Conservation (phyloP, 2,329 filamentous ascomycete species). For the Beauveria caledonica region DNA sequence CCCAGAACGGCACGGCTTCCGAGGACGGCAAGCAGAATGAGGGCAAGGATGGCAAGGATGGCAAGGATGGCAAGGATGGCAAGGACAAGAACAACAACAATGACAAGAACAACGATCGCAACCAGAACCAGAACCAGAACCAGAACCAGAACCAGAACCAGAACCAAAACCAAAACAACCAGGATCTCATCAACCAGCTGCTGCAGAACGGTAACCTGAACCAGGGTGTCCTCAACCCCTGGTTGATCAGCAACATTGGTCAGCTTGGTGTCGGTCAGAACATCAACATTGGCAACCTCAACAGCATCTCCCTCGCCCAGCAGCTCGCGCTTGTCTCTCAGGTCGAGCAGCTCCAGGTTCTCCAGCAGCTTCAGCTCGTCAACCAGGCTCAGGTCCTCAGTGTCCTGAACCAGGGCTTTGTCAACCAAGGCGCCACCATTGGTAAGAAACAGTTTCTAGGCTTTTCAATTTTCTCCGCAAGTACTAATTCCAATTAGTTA, state of each 20-base stretch:
- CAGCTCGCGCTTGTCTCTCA: conserved; percentile 20
- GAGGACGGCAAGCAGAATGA: conserved; percentile 1
- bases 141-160: conserved; percentile 11
- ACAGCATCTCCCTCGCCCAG: conserved; percentile 21
- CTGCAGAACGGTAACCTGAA: conserved; percentile 13
- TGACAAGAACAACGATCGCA: conserved; percentile 1
- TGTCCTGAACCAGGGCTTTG: conserved; percentile 18
- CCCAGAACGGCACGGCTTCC: background rate
- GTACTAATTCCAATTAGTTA: background rate
- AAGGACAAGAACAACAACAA: conserved; percentile 4
- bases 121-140: conserved; percentile 12
- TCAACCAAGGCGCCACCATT: conserved; percentile 16
- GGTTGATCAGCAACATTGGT: conserved; percentile 19
- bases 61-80: background rate
- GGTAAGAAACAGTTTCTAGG: conserved; percentile 2
- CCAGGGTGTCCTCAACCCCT: conserved; percentile 14
- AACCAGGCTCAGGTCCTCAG: conserved; percentile 16
- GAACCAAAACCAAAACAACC: conserved; percentile 18
- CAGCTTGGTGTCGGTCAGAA: conserved; percentile 21
- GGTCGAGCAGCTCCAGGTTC: conserved; percentile 20
- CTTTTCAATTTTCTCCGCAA: background rate
- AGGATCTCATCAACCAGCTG: conserved; percentile 12
- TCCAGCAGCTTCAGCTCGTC: conserved; percentile 19
- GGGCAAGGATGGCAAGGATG: background rate
- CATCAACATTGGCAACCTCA: conserved; percentile 20